Evolutionary conservation across 352 stramenopile species (phyloP), one percentile per base, ranked within the genome.

Genomic region (Phytopythium delawarense): DNA sequence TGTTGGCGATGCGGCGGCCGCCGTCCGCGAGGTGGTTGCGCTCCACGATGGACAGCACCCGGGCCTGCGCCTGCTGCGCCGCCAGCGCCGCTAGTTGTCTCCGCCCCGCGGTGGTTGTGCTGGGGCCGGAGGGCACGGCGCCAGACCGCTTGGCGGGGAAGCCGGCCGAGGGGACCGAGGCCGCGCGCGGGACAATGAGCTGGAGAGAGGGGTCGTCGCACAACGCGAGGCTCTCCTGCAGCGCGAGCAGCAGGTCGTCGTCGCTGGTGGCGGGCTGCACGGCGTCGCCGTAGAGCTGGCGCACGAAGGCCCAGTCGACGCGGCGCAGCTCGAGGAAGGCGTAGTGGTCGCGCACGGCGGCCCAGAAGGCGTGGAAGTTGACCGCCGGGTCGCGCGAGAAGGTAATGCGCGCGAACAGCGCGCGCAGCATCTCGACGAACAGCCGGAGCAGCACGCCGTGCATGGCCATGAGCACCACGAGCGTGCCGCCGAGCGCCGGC

Each of bases 301-400:
- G 82, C 35, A 92, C 80, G 18, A 89, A 75, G 28, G 68, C 59
- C 85, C 85, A 94, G 58, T 92, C 77, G 30, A 81, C 73, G 39
- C 72, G 69, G 20, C 72, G 59, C 8, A 67, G 69, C 52, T 76
- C 69, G 18, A 88, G 64, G 53, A 84, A 79, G 13, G 81, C 85
- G 71, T 92, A 92, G 48, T 77, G 74, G 57, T 89, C 73, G 61
- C 82, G 79, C 71, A 94, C 78, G 49, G 61, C 76, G 34, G 70
- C 62, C 81, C 81, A 94, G 66, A 94, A 94, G 28, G 72, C 76
- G 35, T 71, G 70, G 66, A 90, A 94, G 60, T 89, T 92, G 57
- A 86, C 57, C 18, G 73, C 75, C n/a, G 81, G 73, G 62, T 93
- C 78, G 20, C 67, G 56, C 18, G 83, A 78, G 72, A 81, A 87